Conservation (phyloP, 2,329 filamentous ascomycete genomes). For the Endoconidiophora laricicola region DNA sequence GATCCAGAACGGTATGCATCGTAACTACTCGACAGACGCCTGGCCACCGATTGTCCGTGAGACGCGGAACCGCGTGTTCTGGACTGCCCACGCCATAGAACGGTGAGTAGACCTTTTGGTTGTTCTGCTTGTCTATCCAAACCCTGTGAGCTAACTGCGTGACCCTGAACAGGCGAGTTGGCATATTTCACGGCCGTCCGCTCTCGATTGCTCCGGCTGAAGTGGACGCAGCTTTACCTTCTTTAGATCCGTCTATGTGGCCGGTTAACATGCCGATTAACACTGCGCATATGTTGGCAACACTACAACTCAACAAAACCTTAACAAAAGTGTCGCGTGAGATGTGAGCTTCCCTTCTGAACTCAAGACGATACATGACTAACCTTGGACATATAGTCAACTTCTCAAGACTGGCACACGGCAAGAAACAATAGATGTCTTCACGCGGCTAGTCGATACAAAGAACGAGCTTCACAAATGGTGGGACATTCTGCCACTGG, state of each 20-base stretch:
- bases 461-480: constrained; percentile 23
- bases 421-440: constrained; percentile 19
- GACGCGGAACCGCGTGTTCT: constrained; percentile 38
- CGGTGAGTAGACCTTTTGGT: constrained; percentile 23
- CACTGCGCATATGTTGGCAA: constrained; percentile 30
- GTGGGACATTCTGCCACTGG: constrained; percentile 23
- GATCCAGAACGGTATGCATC: constrained; percentile 44
- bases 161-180: constrained; percentile 27
- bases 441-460: constrained; percentile 21
- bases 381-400: constrained; percentile 16
- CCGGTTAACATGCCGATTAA: constrained; percentile 25
- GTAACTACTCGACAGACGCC: constrained; percentile 30
- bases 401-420: constrained; percentile 21
- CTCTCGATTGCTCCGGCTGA: constrained; percentile 35
- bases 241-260: constrained; percentile 28
- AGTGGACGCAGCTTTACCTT: constrained; percentile 36
- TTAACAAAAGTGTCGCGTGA: constrained; percentile 24
- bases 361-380: neutral
- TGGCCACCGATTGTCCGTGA: constrained; percentile 32
- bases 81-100: constrained; percentile 40
- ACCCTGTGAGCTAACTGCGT: neutral
- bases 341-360: constrained; percentile 18
- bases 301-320: constrained; percentile 22
- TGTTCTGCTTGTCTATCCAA: neutral
- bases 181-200: constrained; percentile 38